These are phyloP conservation scores for Globisporangium spiculum DNA, from an alignment of 352 stramenopile genomes.

Conservation along the genomic window DNA sequence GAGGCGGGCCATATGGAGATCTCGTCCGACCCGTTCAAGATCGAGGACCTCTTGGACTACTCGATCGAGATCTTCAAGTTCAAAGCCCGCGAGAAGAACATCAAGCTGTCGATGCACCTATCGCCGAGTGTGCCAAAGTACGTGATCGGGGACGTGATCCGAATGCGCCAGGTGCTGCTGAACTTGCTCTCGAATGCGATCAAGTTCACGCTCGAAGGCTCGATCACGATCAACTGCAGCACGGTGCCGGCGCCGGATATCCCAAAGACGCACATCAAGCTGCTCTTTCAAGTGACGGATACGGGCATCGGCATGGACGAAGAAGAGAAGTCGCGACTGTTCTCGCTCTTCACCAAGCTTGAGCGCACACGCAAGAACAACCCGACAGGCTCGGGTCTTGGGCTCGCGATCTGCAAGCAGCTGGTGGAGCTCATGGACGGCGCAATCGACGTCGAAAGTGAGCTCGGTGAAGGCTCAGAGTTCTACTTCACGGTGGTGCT, in stretches of 20 bases:
- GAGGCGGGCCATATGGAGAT: slow-evolving; percentile 88
- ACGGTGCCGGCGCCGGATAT: slow-evolving; percentile 52
- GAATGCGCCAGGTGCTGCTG: slow-evolving; percentile 64
- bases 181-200: slow-evolving; percentile 79
- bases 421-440: slow-evolving; percentile 72
- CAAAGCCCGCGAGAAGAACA: slow-evolving; percentile 73
- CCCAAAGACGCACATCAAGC: slow-evolving; percentile 52
- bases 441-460: slow-evolving; percentile 68
- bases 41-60: slow-evolving; percentile 72
- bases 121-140: slow-evolving; percentile 50
- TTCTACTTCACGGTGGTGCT: slow-evolving; percentile 73
- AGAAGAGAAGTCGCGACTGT: slow-evolving; percentile 59
- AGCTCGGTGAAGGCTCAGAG: slow-evolving; percentile 54
- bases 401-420: slow-evolving; percentile 74
- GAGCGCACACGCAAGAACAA: slow-evolving; percentile 71
- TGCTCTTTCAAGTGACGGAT: slow-evolving; percentile 71
- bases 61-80: slow-evolving; percentile 84
- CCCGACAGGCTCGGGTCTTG: slow-evolving; percentile 57
- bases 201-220: slow-evolving; percentile 74
- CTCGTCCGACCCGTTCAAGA: slow-evolving; percentile 69
- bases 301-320: slow-evolving; percentile 68
- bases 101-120: slow-evolving; percentile 71
- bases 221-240: slow-evolving; percentile 65
- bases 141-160: slow-evolving; percentile 59
- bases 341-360: slow-evolving; percentile 65